Evolutionary conservation across 1,139 yeast genomes (phyloP).

Genomic region (Sugiyamaella neomexicana): DNA sequence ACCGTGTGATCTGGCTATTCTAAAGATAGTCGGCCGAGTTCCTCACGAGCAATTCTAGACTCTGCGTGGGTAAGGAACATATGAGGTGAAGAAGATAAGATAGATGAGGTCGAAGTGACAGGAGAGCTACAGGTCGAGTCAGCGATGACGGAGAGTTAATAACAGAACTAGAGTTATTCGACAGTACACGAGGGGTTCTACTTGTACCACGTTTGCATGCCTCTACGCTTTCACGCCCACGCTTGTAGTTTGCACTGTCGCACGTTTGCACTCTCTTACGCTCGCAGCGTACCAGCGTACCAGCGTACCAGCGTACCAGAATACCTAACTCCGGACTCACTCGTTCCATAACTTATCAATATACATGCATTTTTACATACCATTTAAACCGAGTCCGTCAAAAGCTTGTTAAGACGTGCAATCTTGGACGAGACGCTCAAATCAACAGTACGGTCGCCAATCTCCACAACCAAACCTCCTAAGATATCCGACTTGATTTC

Average conservation of each 20-base stretch:
- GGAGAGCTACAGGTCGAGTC: no score
- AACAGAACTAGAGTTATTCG: neutral
- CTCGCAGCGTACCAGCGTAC: no score
- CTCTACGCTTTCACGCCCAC: no score
- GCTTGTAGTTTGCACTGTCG: no score
- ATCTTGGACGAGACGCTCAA: constrained; percentile 83
- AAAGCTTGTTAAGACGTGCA: constrained; percentile 83
- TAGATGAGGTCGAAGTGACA: neutral
- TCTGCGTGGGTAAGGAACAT: neutral
- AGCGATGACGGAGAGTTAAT: no score
- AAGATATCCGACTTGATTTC: constrained; percentile 83
- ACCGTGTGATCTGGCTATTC: no score
- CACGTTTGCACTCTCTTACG: no score
- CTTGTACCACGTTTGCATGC: no score
- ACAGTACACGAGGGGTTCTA: no score
- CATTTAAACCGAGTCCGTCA: constrained; percentile 73
- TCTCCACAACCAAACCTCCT: constrained; percentile 95
- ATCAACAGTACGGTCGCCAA: constrained; percentile 96
- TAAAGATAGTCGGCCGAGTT: neutral
- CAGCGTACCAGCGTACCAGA: no score
- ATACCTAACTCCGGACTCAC: no score
- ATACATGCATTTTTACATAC: constrained; percentile 12
- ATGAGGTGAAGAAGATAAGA: neutral
- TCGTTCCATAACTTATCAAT: neutral
- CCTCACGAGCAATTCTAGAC: neutral